Evolutionary conservation across 2,329 filamentous ascomycete species (phyloP), one percentile per base, ranked within the genome.

Genomic region (Xylariaceae sp.): DNA sequence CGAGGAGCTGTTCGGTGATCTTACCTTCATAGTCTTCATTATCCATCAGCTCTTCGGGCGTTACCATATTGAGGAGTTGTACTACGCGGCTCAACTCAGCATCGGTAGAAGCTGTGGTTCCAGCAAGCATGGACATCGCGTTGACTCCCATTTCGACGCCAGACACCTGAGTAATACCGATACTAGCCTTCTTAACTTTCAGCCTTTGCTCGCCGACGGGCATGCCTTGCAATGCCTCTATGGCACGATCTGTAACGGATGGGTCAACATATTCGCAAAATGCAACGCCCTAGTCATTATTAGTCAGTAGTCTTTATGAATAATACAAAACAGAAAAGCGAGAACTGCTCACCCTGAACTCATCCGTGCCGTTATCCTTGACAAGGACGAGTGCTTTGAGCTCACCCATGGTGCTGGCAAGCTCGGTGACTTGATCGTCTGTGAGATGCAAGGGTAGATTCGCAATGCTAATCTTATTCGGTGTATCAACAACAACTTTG

Each of bases 21-120:
- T 62, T 76, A 91, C 92, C 92, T 69, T 96, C 88, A 61, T 96
- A 97, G 61, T 98, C 93, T 27, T 97, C 91, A 41, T 83, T 84
- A 63, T 97, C 91, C 69, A 96, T 82, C 20, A 98, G 74, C 68
- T 98, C 93, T 59, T 98, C 93, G 0, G 90, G 78, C 0, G 93
- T 98, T 27, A 98, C 92, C 93, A 98, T 98, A 73, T 98, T 98
- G 62, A 98, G 80, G 50, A 98, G 74, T 69, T 95, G 92, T 49
- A 98, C 67, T 14, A 98, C 92, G 45, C 88, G 81, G 54, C 87
- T 87, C 49, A 85, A 82, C 56, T 95, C 90, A 25, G 86, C 74
- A 49, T 91, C 86, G 45, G 78, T 78, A 10, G 53, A 55, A 29
- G 87, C 86, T 3, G 84, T 88, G 17, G 93, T 95, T 47, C 92